Evolutionary conservation across 2,329 filamentous ascomycete species (phyloP), one percentile per base, ranked within the genome.

Genomic region (Zymoseptoria brevis): DNA sequence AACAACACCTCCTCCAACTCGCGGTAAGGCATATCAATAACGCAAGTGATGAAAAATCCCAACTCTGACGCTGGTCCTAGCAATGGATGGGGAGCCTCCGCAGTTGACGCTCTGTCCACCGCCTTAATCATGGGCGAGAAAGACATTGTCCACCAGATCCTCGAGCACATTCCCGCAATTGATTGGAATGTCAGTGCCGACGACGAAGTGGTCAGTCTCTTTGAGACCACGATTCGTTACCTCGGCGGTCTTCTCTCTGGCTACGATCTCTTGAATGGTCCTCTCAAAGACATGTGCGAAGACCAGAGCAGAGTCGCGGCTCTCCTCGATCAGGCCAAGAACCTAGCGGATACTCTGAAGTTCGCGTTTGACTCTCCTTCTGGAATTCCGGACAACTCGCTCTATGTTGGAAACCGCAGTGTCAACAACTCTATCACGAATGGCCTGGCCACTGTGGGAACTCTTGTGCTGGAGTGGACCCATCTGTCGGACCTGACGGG

Each of bases 141-240:
- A 26, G 77, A 85, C 16, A 84, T 89, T 22, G 85, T 94, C 13
- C 76, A 85, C 50, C 78, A 85, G 56, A 91, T 95, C 63, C 74
- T 96, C 19, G 49, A 87, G 5, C 86, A 86, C 69, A 82, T 96
- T 52, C 81, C 84, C 0, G 82, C 75, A 0, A 87, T 95, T 68
- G 79, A 95, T 73, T 96, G 89, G 69, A 81, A 81, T 50, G 76
- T 96, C 68, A 91, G 96, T 75, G 95, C 90, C 0, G 60, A 66
- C 0, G 68, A 78, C 1, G 73, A 78, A 1, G 74, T 78, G 8
- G 84, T 96, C 54, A 93, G 87, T 45, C 75, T 96, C 7, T 96
- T 96, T 68, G 91, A 96, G 75, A 96, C 90, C 0, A 96, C 89
- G 0, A 96, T 96, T 69, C 86, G 91, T 26, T 96, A 96, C 68